Percentiles rank a stretch among this genome's conserved stretches.
Evolutionary conservation across 228 moss, liverwort and hornwort genomes (phyloP).

Genomic region (Sphagnum magellanicum): DNA sequence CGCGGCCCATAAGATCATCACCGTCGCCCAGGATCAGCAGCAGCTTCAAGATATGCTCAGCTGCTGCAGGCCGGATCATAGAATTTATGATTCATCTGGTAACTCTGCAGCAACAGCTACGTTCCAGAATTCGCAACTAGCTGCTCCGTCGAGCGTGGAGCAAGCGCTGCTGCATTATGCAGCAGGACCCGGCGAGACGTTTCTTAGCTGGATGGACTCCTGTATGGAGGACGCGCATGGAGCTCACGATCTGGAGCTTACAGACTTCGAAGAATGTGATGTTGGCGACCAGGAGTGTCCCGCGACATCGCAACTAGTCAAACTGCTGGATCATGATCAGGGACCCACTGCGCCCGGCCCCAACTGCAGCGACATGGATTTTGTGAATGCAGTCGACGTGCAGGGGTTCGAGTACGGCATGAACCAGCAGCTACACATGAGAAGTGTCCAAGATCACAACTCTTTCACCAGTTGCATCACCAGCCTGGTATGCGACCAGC

Average conservation of each 20-base stretch:
- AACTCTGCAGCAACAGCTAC: neutral
- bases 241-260: slow-evolving; percentile 8
- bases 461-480: slow-evolving; percentile 23
- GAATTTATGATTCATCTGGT: slow-evolving; percentile 1
- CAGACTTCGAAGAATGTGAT: slow-evolving; percentile 51
- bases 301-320: slow-evolving; percentile 15
- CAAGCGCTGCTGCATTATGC: neutral
- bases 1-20: slow-evolving; percentile 2
- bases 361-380: slow-evolving; percentile 33
- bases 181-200: slow-evolving; percentile 11
- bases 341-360: neutral
- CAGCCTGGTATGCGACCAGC: neutral
- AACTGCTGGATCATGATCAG: too few relatives aligned
- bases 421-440: slow-evolving; percentile 2
- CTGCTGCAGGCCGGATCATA: slow-evolving; percentile 4
- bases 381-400: slow-evolving; percentile 30
- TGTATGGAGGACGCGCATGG: slow-evolving; percentile 34
- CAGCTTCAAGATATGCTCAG: slow-evolving; percentile 13
- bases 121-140: neutral
- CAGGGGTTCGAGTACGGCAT: slow-evolving; percentile 46
- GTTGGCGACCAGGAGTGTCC: slow-evolving; percentile 1
- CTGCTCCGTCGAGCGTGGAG: neutral
- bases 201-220: slow-evolving; percentile 39
- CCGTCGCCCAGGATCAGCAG: slow-evolving; percentile 22
- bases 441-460: slow-evolving; percentile 6